Base-by-base conservation (phyloP, 306 rosid species). In the Quercus alba region DNA sequence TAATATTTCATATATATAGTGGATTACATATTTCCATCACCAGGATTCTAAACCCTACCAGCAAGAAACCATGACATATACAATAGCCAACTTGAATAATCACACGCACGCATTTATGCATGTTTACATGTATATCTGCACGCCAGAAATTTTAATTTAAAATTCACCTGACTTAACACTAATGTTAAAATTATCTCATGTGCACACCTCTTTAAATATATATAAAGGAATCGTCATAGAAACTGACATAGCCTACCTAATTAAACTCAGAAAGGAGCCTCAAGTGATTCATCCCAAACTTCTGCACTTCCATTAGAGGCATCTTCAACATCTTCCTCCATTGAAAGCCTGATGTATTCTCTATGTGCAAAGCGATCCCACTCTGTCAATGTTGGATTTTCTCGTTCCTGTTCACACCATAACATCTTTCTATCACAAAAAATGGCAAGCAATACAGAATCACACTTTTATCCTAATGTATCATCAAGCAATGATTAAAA, bases 301-400 rank as follows among this genome's bases (percentile, higher is more conserved):
- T 96, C 99, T n/a, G 98, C 98, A 80, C 99, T 96, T 72, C 99
- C 99, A 58, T 96, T 96, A 75, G 99, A 96, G 83, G 85, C 99
- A 81, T 96, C 99, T 90, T 96, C 99, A 75, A 93, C 99, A 80
- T 96, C 99, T 90, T 96, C 99, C 87, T 96, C 99, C 99, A 96
- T 96, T 57, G 99, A 96, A 84, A 96, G 99, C 82, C 99, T 91
- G 68, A 93, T 96, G 86, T 96, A 96, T 87, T 96, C 99, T 86
- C 99, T 91, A 84, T 96, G 99, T 13, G 99, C 99, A 87, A 93
- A 96, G 70, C 99, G 99, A 78, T 96, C 99, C 99, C 99, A 96
- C 76, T 96, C 99, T 49, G 99, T 96, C 97, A 94, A 86, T 44
- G 98, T 91, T 78, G 99, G 99, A 88, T 96, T 96, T 86, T 96